Base-by-base conservation (phyloP, 2,329 filamentous ascomycete genomes). In the Fusarium anguioides region DNA sequence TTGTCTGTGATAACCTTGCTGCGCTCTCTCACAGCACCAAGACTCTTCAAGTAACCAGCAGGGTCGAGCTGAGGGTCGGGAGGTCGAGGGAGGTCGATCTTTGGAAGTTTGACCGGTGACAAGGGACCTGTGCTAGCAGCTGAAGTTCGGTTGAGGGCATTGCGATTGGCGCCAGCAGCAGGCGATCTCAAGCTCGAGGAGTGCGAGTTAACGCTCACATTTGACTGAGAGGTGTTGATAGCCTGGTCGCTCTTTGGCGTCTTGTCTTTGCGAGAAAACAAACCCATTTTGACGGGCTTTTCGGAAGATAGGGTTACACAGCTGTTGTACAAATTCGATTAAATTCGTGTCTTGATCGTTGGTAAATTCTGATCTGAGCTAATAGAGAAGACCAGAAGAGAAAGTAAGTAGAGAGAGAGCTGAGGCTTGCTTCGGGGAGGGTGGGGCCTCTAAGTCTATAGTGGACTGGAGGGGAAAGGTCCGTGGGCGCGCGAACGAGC, bases 41-140 rank as follows among this genome's bases (percentile, higher is more conserved):
- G 88, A 80, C 94, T 97, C 76, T 92, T 89, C 74, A 99, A 86
- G 79, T 98, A 98, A 63, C 90, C 94, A 23, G 91, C 93, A 20
- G 95, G 94, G 77, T 98, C 93, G 71, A 95, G 84, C 64, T 90
- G 86, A 73, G 95, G 94, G 79, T 98, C 94, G 26, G 95, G 94
- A 17, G 94, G 89, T 74, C 89, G 90, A 47, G 95, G 92, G 45
- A 98, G 86, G 67, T 93, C 87, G 73, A 96, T 85, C 78, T 94
- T 92, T 71, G 91, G 89, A 69, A 94, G 86, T 64, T 80, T 83
- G 69, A 77, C 75, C 60, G 76, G 82, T 33, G 84, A 82, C 76
- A 86, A 84, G 42, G 84, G 83, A 12, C 84, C 82, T 52, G 80
- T 80, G 68, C 84, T 87, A 54, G 81, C 79, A 45, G 80, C 83